phyloP scores from a whole-genome alignment of 2,329 filamentous ascomycete species.

The Sordariomycetes sp. region DNA sequence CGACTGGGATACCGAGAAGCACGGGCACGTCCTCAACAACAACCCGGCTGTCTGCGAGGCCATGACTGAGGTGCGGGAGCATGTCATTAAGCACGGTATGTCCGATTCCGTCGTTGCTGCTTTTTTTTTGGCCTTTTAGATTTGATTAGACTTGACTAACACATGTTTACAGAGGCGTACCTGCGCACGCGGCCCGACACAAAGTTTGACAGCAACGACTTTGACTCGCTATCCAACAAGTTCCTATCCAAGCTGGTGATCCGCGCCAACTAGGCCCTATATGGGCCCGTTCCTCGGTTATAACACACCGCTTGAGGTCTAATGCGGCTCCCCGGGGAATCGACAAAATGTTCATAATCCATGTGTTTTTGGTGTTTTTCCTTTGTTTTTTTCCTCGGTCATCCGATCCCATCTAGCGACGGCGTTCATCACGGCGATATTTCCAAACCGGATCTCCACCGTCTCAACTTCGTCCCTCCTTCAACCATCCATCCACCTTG shows the following conservation, averaged over 20 bases:
- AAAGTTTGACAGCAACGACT: slow-evolving; percentile 83
- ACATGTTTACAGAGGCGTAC: slow-evolving; percentile 55
- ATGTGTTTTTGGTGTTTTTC: slow-evolving; percentile 16
- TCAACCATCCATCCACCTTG: background rate
- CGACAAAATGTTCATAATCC: slow-evolving; percentile 8
- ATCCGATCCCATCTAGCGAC: slow-evolving; percentile 5
- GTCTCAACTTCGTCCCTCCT: background rate
- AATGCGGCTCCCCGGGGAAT: background rate
- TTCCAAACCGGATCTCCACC: background rate
- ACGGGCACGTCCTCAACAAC: slow-evolving; percentile 81
- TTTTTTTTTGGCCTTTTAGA: background rate
- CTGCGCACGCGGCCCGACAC: slow-evolving; percentile 65
- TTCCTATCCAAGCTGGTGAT: slow-evolving; percentile 95
- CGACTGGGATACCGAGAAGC: slow-evolving; percentile 88
- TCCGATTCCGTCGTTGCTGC: background rate
- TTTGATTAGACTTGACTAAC: background rate
- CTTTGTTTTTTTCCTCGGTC: slow-evolving; percentile 12
- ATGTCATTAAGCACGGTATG: slow-evolving; percentile 90
- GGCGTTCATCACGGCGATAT: slow-evolving; percentile 2
- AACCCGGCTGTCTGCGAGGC: slow-evolving; percentile 88
- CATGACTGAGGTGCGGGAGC: slow-evolving; percentile 87
- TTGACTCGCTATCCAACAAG: slow-evolving; percentile 93
- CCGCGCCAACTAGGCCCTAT: slow-evolving; percentile 58
- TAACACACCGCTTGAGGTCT: background rate
- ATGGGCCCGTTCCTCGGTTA: background rate